Base-by-base conservation (phyloP, 371 early-diverging fungal species). In the Dichotomocladium elegans region DNA sequence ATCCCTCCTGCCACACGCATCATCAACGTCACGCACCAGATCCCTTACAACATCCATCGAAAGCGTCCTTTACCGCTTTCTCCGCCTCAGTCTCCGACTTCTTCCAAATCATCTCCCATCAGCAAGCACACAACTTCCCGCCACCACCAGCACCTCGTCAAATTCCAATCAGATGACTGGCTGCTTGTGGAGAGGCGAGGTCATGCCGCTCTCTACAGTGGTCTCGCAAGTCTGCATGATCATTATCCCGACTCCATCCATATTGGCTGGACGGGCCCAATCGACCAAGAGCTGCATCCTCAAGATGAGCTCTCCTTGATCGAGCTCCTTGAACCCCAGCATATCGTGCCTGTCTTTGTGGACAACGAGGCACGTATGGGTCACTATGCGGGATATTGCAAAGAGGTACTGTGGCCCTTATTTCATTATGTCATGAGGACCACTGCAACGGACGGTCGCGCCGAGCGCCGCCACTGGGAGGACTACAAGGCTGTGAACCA, bases 371-470 rank as follows among this genome's bases (percentile, higher is more conserved):
- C 90, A 48, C 57, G 71, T n/a, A n/a, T n/a, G n/a, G 83, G 80
- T 14, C 90, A 84, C 70, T 89, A 87, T 77, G 94, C 89, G 67
- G 94, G 89, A 11, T 93, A 82, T 73, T 94, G 88, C 81, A 94
- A 90, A 76, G 73, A 79, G 42, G 55, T 58, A 26, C 51, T 47
- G 28, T 52, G 63, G 63, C 63, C 99, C 0, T 68, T 98, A 53
- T 90, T 99, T 52, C 99, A 99, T 75, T 96, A 95, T 60, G 85
- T 97, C 49, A 74, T 91, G 47, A 94, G 94, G 82, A 88, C 94
- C 37, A 74, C 74, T 47, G 83, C 83, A 24, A 80, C 80, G n/a
- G 82, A 85, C 57, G 68, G 78, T 43, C 71, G 85, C 55, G 57
- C 68, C 56, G 89, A 90, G 47, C 64, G 72, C 31, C 70, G 71